Evolutionary conservation across 148 eudicot genomes (phyloP).

Genomic region (Mesembryanthemum crystallinum): DNA sequence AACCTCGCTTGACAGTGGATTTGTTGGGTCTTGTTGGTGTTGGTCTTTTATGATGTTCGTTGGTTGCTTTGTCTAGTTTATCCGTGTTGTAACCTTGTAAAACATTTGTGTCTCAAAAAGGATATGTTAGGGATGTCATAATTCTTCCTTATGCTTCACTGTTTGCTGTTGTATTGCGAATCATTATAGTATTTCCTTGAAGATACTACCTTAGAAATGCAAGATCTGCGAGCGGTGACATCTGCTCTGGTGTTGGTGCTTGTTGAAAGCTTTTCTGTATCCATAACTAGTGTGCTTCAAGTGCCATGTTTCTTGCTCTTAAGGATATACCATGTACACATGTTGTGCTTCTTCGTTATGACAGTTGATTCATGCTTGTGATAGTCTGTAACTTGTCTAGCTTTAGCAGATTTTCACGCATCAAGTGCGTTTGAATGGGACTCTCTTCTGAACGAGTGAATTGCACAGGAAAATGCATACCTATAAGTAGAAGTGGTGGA

Average conservation of each 20-base stretch:
- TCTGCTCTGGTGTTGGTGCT: neutral
- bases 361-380: slow-evolving; percentile 17
- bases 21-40: neutral
- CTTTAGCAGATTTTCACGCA: slow-evolving; percentile 22
- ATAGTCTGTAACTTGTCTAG: slow-evolving; percentile 22
- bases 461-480: slow-evolving; percentile 93
- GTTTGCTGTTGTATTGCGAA: neutral
- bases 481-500: slow-evolving; percentile 91
- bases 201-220: neutral
- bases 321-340: neutral
- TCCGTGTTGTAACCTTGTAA: neutral
- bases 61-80: neutral
- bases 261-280: neutral
- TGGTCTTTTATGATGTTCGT: neutral
- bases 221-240: neutral
- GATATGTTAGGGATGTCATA: neutral
- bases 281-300: neutral
- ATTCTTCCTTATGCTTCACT: neutral
- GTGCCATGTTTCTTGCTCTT: neutral
- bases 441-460: slow-evolving; percentile 34
- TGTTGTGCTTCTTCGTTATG: neutral
- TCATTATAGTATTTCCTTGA: neutral
- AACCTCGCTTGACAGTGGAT: neutral
- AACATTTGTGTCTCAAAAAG: neutral
- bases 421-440: slow-evolving; percentile 18